Evolutionary conservation across 2,329 filamentous ascomycete species (phyloP).

Genomic region (Fonsecaea pugnacius): DNA sequence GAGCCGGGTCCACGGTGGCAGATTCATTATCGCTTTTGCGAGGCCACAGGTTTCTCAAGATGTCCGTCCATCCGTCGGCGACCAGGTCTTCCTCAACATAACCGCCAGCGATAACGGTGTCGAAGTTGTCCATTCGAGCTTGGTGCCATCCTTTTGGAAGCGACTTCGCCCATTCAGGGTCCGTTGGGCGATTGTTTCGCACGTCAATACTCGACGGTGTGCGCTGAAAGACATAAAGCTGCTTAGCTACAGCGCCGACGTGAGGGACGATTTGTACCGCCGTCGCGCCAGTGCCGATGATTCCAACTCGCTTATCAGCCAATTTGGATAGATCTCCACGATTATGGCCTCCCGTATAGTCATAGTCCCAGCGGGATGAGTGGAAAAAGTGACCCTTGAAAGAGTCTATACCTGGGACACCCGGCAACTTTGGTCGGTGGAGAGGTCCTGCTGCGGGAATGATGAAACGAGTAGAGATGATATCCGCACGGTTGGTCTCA

Average conservation of each 20-base stretch:
- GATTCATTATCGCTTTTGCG: constrained; percentile 3
- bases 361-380: constrained; percentile 52
- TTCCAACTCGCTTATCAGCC: constrained; percentile 39
- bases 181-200: constrained; percentile 32
- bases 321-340: constrained; percentile 18
- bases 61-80: constrained; percentile 40
- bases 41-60: constrained; percentile 23
- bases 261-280: constrained; percentile 50
- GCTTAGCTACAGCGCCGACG: constrained; percentile 33
- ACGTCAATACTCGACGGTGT: constrained; percentile 43
- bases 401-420: constrained; percentile 37
- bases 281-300: constrained; percentile 48
- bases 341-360: constrained; percentile 45
- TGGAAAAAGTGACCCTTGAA: constrained; percentile 52
- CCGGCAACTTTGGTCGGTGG: constrained; percentile 31
- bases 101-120: constrained; percentile 35
- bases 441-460: constrained; percentile 49
- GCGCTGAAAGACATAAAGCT: constrained; percentile 46
- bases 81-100: constrained; percentile 37
- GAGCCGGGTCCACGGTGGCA: constrained; percentile 9
- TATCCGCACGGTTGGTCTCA: constrained; percentile 36
- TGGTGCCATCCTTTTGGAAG: constrained; percentile 39
- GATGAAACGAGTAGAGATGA: constrained; percentile 47
- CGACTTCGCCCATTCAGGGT: constrained; percentile 18
- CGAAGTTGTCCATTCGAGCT: constrained; percentile 40